Evolutionary conservation across 139 green algal species (phyloP).

Genomic region (Asterochloris erici): DNA sequence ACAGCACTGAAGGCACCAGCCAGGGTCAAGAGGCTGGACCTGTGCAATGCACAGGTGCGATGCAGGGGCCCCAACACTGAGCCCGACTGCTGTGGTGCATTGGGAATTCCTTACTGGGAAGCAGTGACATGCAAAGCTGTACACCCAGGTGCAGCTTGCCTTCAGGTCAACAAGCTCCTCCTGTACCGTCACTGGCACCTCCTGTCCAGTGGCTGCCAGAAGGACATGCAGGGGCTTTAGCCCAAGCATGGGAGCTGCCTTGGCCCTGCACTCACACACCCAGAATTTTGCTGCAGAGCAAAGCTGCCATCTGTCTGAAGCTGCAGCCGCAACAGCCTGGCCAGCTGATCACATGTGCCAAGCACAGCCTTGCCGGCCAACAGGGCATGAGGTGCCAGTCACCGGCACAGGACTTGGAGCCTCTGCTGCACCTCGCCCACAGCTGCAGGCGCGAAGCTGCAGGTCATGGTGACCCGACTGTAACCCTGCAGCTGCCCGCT

Average conservation of each 20-base stretch:
- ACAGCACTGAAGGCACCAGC: slow-evolving; percentile 33
- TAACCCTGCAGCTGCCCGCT: background rate
- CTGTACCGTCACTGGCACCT: too few species aligned
- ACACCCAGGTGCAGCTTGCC: background rate
- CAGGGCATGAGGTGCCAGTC: too few species aligned
- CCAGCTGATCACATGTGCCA: too few species aligned
- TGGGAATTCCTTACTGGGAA: background rate
- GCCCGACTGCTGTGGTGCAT: background rate
- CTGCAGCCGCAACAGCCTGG: too few species aligned
- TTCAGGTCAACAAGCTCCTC: too few species aligned
- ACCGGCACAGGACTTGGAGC: background rate
- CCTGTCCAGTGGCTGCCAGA: too few species aligned
- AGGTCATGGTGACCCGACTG: background rate
- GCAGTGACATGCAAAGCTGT: background rate
- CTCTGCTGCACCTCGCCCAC: background rate
- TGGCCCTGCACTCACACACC: too few species aligned
- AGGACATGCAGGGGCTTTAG: too few species aligned
- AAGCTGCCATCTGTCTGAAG: too few species aligned
- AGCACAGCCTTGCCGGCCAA: too few species aligned
- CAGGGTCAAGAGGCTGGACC: slow-evolving; percentile 29
- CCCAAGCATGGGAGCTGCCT: too few species aligned
- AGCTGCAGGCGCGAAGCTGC: background rate
- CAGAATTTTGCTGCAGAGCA: too few species aligned
- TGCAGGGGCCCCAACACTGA: background rate
- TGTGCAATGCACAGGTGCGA: slow-evolving; percentile 30